Percentiles rank a stretch among this genome's conserved stretches.
These are phyloP conservation scores for Capsella bursapastoris DNA, from an alignment of 345 rosid species.

Conservation along the genomic window DNA sequence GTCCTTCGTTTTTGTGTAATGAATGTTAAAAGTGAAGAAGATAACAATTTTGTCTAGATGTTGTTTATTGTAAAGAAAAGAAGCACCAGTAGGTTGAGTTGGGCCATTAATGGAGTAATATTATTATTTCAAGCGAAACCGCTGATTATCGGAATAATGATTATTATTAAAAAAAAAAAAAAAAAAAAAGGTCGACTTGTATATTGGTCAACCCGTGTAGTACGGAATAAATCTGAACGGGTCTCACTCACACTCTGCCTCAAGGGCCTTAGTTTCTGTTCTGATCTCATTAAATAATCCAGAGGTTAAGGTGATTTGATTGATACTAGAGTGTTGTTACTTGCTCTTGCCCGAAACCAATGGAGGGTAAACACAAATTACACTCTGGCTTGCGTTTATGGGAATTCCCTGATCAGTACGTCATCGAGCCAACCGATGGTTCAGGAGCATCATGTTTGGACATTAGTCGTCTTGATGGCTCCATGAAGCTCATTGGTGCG, in stretches of 20 bases:
- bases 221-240: conserved; percentile 29
- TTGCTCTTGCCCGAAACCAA: conserved; percentile 58
- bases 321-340: background rate
- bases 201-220: background rate
- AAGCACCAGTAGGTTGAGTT: conserved; percentile 16
- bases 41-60: conserved; percentile 17
- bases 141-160: background rate
- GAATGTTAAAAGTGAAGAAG: background rate
- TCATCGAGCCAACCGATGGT: conserved; percentile 92
- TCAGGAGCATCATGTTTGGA: conserved; percentile 67
- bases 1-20: conserved; percentile 30
- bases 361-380: conserved; percentile 75
- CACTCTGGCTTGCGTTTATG: conserved; percentile 82
- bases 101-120: conserved; percentile 3
- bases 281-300: background rate
- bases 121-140: background rate
- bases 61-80: conserved; percentile 11
- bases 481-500: conserved; percentile 72
- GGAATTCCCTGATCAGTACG: conserved; percentile 95
- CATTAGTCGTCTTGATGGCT: conserved; percentile 73
- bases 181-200: background rate
- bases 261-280: background rate
- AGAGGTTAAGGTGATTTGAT: conserved; percentile 8
- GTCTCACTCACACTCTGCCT: conserved; percentile 19
- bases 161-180: background rate